These are phyloP conservation scores for Emydomyces testavorans DNA, from an alignment of 2,329 filamentous ascomycete species.

Conservation along the genomic window DNA sequence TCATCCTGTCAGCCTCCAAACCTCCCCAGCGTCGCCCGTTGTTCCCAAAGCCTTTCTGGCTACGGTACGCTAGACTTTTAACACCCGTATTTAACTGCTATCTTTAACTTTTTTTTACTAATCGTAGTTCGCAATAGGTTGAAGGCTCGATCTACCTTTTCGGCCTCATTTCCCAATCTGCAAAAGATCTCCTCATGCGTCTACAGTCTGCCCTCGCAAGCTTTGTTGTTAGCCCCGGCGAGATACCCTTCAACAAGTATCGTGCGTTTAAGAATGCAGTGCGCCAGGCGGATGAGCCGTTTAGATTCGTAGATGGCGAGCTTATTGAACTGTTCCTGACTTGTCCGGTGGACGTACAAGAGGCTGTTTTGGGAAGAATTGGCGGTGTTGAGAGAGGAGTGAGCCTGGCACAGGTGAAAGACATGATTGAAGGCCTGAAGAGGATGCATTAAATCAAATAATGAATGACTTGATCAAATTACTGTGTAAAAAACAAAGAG, in stretches of 20 bases:
- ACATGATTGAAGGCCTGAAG: constrained; percentile 47
- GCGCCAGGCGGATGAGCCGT: constrained; percentile 61
- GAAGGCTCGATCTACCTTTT: constrained; percentile 90
- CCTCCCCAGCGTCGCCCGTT: constrained; percentile 54
- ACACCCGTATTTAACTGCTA: too few relatives aligned
- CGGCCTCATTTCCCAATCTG: constrained; percentile 58
- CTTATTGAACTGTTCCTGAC: constrained; percentile 77
- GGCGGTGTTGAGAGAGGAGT: constrained; percentile 42
- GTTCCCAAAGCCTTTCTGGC: constrained; percentile 75
- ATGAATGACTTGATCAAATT: background rate
- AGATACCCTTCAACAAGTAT: constrained; percentile 65
- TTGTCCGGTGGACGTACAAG: constrained; percentile 48
- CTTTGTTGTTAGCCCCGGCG: constrained; percentile 56
- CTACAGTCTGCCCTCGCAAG: constrained; percentile 63
- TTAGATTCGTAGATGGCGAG: constrained; percentile 84
- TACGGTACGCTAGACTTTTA: constrained; percentile 51
- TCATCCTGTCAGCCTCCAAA: constrained; percentile 56
- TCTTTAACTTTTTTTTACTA: constrained; percentile 7
- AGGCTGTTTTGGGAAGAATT: constrained; percentile 42
- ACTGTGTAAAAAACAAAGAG: background rate
- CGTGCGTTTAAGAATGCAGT: constrained; percentile 69
- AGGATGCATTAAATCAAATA: constrained; percentile 34
- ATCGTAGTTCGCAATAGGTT: constrained; percentile 44
- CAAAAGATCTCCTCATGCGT: constrained; percentile 69
- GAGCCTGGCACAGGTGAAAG: constrained; percentile 50